These are phyloP conservation scores for Candida mesenterica DNA, from an alignment of 1,139 yeast species.

Conservation along the genomic window DNA sequence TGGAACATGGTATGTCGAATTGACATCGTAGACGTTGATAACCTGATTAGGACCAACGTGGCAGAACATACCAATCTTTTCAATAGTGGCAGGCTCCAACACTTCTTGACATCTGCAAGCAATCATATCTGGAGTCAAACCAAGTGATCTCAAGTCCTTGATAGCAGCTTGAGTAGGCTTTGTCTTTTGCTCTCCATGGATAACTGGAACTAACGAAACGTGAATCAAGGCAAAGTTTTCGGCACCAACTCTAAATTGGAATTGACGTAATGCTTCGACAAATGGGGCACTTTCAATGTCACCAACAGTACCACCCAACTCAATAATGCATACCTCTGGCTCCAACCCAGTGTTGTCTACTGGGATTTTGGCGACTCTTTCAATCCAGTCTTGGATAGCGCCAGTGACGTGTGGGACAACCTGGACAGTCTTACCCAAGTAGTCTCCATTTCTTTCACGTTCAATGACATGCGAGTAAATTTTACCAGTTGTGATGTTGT, in stretches of 20 bases:
- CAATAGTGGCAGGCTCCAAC: constrained; percentile 79
- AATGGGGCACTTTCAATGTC: constrained; percentile 99
- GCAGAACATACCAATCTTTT: constrained; percentile 97
- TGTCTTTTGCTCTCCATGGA: constrained; percentile 97
- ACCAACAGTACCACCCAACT: constrained; percentile 99
- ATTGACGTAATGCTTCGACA: constrained; percentile 97
- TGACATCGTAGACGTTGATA: constrained; percentile 93
- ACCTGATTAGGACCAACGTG: constrained; percentile 98
- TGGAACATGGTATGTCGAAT: constrained; percentile 97
- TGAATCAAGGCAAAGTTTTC: constrained; percentile 95
- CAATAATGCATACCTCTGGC: constrained; percentile 93
- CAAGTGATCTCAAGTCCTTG: constrained; percentile 91
- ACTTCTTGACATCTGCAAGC: constrained; percentile 94
- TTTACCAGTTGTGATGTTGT: constrained; percentile 97
- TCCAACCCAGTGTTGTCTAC: constrained; percentile 89
- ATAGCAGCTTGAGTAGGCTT: constrained; percentile 99
- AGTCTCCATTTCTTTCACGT: constrained; percentile 94
- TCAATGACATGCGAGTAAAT: constrained; percentile 92
- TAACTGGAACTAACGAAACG: constrained; percentile 95
- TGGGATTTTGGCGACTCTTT: constrained; percentile 84
- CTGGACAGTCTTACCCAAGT: constrained; percentile 98
- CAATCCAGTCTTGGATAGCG: constrained; percentile 98
- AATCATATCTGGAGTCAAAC: constrained; percentile 93
- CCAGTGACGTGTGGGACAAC: constrained; percentile 97
- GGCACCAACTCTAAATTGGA: constrained; percentile 93